Base-by-base conservation (phyloP, 306 rosid species). In the Prinsepia uniflora region DNA sequence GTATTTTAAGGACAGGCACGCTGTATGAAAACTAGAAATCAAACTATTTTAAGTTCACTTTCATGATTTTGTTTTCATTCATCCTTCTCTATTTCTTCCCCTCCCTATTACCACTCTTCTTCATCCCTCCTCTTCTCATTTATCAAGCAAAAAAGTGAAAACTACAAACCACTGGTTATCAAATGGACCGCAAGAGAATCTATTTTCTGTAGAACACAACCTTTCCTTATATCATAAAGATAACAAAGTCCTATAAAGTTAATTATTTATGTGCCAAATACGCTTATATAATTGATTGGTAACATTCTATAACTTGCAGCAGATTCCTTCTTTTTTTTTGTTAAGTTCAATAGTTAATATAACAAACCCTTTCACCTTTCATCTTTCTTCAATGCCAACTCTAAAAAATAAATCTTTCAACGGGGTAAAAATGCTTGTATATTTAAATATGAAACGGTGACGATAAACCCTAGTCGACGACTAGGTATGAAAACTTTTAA, bases 221-320 rank as follows among this genome's bases (percentile, higher is more conserved):
- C 36, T 10, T 36, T 49, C 13, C 19, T 57, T 53, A 17, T 68
- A 10, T 1, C 0, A 1, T 13, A 17, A 50, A 12, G 8, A 18
- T 8, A 65, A 68, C 6, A 52, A 39, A 52, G 5, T 68, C 63
- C 17, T 68, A 15, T 39, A 4, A 52, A 36, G 34, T 49, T 9
- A 5, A 67, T 10, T 9, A n/a, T 10, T 30, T n/a, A 17, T 15
- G 19, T 8, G 58, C 12, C 46, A 67, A 6, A 10, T 46, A 47
- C 3, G 56, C 17, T 24, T 48, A 49, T 42, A 63, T 10, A 42
- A 63, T 8, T 18, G n/a, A 3, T 11, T 1, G 39, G 45, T 62
- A 30, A 9, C 18, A 18, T 67, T 36, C 45, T 17, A 50, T 50
- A n/a, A 44, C 57, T 17, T 67, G 41, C 24, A 67, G 72, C 72